A percentile compares a stretch with the other conserved stretches of the same genome.
Conservation (phyloP, 2,329 filamentous ascomycete genomes). For the Fusarium sp. region DNA sequence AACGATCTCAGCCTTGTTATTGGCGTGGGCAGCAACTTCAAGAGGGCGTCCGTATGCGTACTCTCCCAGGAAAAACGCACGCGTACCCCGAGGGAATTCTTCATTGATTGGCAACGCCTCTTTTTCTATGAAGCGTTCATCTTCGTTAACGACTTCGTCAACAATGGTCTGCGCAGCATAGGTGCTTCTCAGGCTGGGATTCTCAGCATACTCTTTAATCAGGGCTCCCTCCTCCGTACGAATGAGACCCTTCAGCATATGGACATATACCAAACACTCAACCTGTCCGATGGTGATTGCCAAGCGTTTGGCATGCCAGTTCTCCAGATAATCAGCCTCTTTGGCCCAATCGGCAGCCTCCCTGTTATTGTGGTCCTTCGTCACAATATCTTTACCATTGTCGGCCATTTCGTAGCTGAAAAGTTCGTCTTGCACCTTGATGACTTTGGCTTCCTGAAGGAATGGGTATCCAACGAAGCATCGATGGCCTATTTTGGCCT, state of each 20-base stretch:
- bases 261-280: conserved; percentile 88
- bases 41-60: conserved; percentile 90
- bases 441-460: conserved; percentile 89
- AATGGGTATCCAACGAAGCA: conserved; percentile 96
- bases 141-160: conserved; percentile 87
- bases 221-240: conserved; percentile 92
- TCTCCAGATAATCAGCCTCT: conserved; percentile 85
- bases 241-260: conserved; percentile 88
- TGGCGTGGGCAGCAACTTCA: conserved; percentile 78
- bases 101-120: conserved; percentile 87
- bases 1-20: conserved; percentile 79
- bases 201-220: conserved; percentile 89
- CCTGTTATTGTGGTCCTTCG: conserved; percentile 74
- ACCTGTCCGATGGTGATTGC: conserved; percentile 87
- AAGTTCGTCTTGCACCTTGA: conserved; percentile 89
- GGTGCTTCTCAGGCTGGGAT: conserved; percentile 84
- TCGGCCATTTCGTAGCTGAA: conserved; percentile 83
- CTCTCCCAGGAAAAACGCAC: conserved; percentile 93
- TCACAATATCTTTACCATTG: conserved; percentile 69
- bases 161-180: conserved; percentile 93
- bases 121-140: conserved; percentile 91
- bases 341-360: conserved; percentile 86
- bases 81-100: conserved; percentile 84
- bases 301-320: conserved; percentile 87
- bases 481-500: conserved; percentile 80